phyloP scores from a whole-genome alignment of 2,329 filamentous ascomycete genomes.

The Drechslerella dactyloides region DNA sequence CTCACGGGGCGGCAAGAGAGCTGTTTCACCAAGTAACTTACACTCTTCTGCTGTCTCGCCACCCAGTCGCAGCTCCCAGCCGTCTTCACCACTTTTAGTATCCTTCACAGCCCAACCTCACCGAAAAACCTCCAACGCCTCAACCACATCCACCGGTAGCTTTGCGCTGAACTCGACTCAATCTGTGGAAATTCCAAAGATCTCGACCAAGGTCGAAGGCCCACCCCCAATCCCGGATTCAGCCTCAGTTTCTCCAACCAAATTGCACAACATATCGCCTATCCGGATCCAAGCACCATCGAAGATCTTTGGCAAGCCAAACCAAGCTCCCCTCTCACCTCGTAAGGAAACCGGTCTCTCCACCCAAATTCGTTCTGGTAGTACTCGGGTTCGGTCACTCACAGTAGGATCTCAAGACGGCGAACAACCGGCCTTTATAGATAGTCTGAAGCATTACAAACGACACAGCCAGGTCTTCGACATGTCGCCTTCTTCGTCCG shows the following conservation, averaged over 20 bases:
- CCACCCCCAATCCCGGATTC: constrained; percentile 52
- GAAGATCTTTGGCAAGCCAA: constrained; percentile 56
- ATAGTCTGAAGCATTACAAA: constrained; percentile 74
- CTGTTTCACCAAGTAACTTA: constrained; percentile 81
- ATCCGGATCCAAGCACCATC: constrained; percentile 48
- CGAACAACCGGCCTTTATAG: constrained; percentile 73
- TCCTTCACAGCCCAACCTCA: constrained; percentile 87
- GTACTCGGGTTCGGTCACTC: constrained; percentile 78
- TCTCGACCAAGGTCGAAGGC: constrained; percentile 61
- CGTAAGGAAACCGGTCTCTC: constrained; percentile 49
- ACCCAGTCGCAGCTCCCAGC: constrained; percentile 81
- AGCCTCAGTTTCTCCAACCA: constrained; percentile 65
- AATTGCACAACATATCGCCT: constrained; percentile 62
- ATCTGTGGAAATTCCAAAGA: constrained; percentile 64
- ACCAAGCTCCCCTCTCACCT: constrained; percentile 58
- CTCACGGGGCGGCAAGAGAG: constrained; percentile 79
- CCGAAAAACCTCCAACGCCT: constrained; percentile 76
- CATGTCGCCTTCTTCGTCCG: constrained; percentile 94
- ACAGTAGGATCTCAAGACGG: constrained; percentile 95
- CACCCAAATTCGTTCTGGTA: constrained; percentile 54
- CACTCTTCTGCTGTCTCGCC: constrained; percentile 77
- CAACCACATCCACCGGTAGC: constrained; percentile 63
- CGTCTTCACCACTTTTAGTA: constrained; percentile 89
- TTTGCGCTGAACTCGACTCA: constrained; percentile 62
- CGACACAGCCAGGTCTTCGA: constrained; percentile 93